Evolutionary conservation across 2,329 filamentous ascomycete genomes (phyloP).

Genomic region (Thelonectria rubi): DNA sequence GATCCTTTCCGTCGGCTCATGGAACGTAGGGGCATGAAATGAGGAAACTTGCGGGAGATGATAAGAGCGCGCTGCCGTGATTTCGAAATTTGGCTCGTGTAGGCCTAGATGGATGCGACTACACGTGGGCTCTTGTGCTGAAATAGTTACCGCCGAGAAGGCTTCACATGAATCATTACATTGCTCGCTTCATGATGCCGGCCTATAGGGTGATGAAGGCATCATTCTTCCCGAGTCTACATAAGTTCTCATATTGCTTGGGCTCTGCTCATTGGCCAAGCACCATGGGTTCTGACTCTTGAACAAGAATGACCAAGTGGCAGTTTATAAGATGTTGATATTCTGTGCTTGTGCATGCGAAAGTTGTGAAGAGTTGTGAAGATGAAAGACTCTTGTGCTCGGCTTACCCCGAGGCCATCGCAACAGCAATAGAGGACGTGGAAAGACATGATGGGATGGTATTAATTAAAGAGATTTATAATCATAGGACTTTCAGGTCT

Average conservation of each 20-base stretch:
- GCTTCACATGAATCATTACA: background rate
- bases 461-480: too few relatives aligned
- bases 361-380: too few relatives aligned
- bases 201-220: background rate
- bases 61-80: too few relatives aligned
- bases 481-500: too few relatives aligned
- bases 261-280: background rate
- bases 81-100: background rate
- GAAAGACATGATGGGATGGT: too few relatives aligned
- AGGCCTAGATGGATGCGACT: background rate
- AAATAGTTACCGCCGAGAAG: background rate
- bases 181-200: background rate
- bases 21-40: background rate
- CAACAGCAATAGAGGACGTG: background rate
- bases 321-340: too few relatives aligned
- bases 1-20: background rate
- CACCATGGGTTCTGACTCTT: background rate
- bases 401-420: background rate
- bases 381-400: background rate
- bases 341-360: too few relatives aligned
- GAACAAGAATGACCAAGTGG: background rate
- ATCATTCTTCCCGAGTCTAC: background rate
- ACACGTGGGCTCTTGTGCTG: background rate
- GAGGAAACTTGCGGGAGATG: too few relatives aligned
- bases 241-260: background rate